Evolutionary conservation across 768 basidiomycete species (phyloP), one percentile per base, ranked within the genome.

Genomic region (Mycena leptocephala): DNA sequence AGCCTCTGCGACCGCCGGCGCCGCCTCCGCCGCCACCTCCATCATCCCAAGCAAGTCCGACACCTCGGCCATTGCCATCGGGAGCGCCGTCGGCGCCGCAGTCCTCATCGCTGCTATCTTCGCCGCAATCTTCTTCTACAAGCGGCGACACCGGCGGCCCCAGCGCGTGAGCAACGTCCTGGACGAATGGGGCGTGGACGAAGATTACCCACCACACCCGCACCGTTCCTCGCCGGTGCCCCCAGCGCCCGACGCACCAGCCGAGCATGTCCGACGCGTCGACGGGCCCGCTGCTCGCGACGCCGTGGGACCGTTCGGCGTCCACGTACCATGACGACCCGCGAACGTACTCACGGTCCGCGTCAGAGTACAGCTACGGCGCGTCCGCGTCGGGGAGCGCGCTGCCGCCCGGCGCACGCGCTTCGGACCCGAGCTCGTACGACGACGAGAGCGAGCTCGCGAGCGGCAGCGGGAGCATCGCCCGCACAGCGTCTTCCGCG

Each of bases 81-180:
- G 56, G 16, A 10, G 28, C 5, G 46, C 51, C 35, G 67, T 75
- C 32, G 76, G 76, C n/a, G 33, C 14, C 14, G 46, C 55, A 1
- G 72, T 37, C 3, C 41, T 78, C 16, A n/a, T 74, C 24, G 62
- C 72, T 55, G 14, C 66, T 58, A 35, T 75, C 70, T 41, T 59
- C 48, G 41, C 68, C 41, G 56, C 56, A 7, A 66, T 77, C 77
- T 69, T 79, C 75, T 26, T 81, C 76, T 32, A 5, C 56, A 20
- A 7, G 18, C 18, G 32, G 7, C 56, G 76, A 3, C 51, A 66
- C 1, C 35, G 24, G 9, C 20, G 5, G 26, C 5, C 8, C 11
- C 26, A 61, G 35, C n/a, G 14, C 48, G n/a, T n/a, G n/a, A 53
- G 37, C 41, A 62, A 58, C 10, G 28, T 76, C 22, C 58, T 67